Conservation (phyloP, 345 rosid genomes). For the Leavenworthia alabamica region DNA sequence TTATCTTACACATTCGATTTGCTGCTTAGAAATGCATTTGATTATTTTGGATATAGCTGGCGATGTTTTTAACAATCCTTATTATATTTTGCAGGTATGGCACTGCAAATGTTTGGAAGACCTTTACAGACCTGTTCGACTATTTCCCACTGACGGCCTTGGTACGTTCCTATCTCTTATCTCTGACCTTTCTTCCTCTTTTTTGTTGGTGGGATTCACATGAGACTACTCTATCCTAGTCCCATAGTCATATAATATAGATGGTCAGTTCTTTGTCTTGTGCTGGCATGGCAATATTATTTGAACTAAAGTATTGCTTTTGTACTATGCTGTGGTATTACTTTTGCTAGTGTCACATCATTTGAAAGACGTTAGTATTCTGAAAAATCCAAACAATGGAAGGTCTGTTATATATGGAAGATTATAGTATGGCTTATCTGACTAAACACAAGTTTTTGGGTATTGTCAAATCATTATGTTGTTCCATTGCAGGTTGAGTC, state of each 20-base stretch:
- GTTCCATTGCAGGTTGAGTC: constrained; percentile 71
- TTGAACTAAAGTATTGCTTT: constrained; percentile 3
- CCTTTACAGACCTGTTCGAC: constrained; percentile 86
- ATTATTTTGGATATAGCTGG: constrained; percentile 1
- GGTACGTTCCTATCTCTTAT: constrained; percentile 47
- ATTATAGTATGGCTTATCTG: constrained; percentile 13
- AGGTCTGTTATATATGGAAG: no score
- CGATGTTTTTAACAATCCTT: not conserved
- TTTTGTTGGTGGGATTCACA: not conserved
- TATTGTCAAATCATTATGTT: not conserved
- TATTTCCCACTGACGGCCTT: constrained; percentile 92
- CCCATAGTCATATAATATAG: not conserved
- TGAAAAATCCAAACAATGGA: constrained; percentile 15
- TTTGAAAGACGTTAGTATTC: constrained; percentile 23
- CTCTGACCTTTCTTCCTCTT: not conserved
- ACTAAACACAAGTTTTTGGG: not conserved
- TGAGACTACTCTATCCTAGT: not conserved
- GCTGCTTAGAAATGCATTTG: not conserved
- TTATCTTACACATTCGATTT: not conserved
- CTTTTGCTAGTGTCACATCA: constrained; percentile 17
- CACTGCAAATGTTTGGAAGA: constrained; percentile 90
- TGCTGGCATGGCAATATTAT: constrained; percentile 1
- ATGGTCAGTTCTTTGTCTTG: not conserved
- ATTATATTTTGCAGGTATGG: constrained; percentile 68
- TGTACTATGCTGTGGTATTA: not conserved